A percentile compares a stretch with the other conserved stretches of the same genome.
Conservation (phyloP, 73 alveolate genomes). For the Paramecium caudatum region DNA sequence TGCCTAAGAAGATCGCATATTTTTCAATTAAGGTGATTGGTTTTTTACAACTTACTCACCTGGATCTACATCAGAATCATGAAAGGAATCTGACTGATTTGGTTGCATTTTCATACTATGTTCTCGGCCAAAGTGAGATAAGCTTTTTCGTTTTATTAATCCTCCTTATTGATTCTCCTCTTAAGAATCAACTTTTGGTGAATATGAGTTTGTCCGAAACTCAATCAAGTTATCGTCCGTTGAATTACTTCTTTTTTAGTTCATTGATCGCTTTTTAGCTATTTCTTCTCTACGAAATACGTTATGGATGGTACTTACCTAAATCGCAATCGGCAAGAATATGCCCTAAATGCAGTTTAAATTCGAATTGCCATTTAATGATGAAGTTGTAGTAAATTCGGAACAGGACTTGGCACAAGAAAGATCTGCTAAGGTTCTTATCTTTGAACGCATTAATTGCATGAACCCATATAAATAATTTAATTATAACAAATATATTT, state of each 20-base stretch:
- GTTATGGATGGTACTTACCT: not conserved
- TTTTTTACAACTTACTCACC: not conserved
- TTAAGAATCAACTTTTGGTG: conserved; percentile 29
- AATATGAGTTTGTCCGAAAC: not conserved
- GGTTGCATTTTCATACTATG: conserved; percentile 2
- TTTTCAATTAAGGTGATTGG: not conserved
- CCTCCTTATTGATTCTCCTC: too few relatives aligned
- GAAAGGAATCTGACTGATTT: conserved; percentile 12
- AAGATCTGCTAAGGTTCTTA: not conserved
- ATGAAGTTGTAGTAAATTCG: not conserved
- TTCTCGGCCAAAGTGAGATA: conserved; percentile 13
- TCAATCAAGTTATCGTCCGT: conserved; percentile 18
- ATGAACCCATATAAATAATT: conserved; percentile 30
- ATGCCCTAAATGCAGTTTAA: conserved; percentile 32
- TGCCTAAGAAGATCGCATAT: not conserved
- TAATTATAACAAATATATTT: conserved; percentile 13
- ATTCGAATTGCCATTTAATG: conserved; percentile 9
- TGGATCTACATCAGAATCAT: not conserved
- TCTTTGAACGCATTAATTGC: conserved; percentile 32
- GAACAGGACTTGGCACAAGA: not conserved
- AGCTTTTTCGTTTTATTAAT: conserved; percentile 13
- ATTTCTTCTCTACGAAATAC: not conserved
- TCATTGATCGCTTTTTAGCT: conserved; percentile 9
- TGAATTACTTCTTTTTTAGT: conserved; percentile 17
- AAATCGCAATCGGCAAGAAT: not conserved